Evolutionary conservation across 495 filamentous ascomycete species (phyloP).

Genomic region (Penicillium antarcticum): DNA sequence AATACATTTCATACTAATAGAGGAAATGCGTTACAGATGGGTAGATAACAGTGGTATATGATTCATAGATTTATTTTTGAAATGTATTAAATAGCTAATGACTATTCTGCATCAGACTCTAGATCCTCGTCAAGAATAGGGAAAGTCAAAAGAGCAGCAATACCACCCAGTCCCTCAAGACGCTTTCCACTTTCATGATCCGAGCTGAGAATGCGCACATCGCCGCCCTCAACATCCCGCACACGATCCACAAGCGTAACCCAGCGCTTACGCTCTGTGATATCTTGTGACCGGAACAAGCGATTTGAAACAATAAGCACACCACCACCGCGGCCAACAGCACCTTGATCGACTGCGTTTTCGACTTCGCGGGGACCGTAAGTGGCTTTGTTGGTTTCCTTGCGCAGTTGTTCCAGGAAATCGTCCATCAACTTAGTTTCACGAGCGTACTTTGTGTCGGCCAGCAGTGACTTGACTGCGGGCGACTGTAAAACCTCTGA

Average conservation of each 20-base stretch:
- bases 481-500: constrained; percentile 80
- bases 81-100: neutral
- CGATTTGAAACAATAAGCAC: constrained; percentile 80
- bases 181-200: constrained; percentile 92
- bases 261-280: constrained; percentile 76
- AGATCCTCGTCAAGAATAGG: constrained; percentile 66
- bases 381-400: constrained; percentile 87
- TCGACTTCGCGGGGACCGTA: constrained; percentile 87
- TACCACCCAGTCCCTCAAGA: constrained; percentile 78
- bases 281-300: constrained; percentile 79
- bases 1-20: too few species aligned
- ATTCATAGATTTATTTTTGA: neutral
- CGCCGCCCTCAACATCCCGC: constrained; percentile 77
- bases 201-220: constrained; percentile 82
- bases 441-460: constrained; percentile 79
- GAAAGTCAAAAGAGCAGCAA: constrained; percentile 89
- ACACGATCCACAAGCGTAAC: constrained; percentile 88
- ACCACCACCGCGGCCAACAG: constrained; percentile 81
- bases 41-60: too few species aligned
- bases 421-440: constrained; percentile 86
- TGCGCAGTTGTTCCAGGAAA: constrained; percentile 73
- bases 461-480: constrained; percentile 70
- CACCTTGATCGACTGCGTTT: constrained; percentile 81
- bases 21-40: too few species aligned
- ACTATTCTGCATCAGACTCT: constrained; percentile 31